Evolutionary conservation across 2,329 filamentous ascomycete species (phyloP), one percentile per base, ranked within the genome.

Genomic region (Xylaria sp.): DNA sequence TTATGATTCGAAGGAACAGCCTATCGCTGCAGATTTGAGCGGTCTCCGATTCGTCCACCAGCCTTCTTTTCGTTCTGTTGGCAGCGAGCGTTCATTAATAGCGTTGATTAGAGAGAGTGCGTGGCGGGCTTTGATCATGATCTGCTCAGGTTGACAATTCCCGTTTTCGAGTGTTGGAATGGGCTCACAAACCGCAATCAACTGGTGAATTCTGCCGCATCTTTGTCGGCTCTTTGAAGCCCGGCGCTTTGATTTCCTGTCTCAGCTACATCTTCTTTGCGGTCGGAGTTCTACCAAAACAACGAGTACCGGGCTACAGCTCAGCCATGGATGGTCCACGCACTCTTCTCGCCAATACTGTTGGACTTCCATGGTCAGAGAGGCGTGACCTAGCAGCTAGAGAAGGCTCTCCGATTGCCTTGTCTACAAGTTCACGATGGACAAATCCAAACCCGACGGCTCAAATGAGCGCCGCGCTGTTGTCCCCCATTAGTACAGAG

Each of bases 401-500:
- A 73, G 83, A 84, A 66, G 79, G 74, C 67, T 79, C 77, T 46
- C 78, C 80, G 25, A 76, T 77, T 63, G 72, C 72, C 63, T 74
- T 81, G 60, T 76, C 80, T 20, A 76, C 77, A n/a, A 80, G 80
- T 46, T 78, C 80, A 25, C 72, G 80, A 54, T 84, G 82, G 82
- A 64, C 80, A 67, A 75, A 76, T 67, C 63, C 75, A 23, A 66
- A 72, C 63, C 70, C 76, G 58, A 70, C 75, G 61, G 75, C 76
- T 51, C 80, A 81, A 65, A 75, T 81, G 58, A 82, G 82, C 44
- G 81, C 81, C 13, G 84, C 84, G 52, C 86, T 87, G 73, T 77
- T 88, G 65, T 88, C 87, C 46, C 86, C 86, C 50, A 81, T 85
- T 73, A 88, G 86, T 77, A 84, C 84, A 67, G 83, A 81, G 70